Conservation (phyloP, 2,329 filamentous ascomycete species). For the Trichoderma harzianum region DNA sequence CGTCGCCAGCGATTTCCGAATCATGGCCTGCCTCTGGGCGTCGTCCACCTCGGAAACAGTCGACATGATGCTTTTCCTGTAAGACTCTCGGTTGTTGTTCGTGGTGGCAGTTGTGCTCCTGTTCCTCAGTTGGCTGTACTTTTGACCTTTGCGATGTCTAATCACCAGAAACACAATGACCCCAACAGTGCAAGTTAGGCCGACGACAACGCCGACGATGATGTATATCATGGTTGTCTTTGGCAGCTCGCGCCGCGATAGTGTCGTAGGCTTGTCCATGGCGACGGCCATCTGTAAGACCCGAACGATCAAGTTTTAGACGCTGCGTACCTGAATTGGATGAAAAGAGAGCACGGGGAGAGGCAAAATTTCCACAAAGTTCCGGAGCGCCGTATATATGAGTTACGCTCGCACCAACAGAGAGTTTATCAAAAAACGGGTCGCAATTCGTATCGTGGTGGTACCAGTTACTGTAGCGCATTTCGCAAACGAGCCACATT, state of each 20-base stretch:
- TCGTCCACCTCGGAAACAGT: conserved; percentile 12
- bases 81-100: background rate
- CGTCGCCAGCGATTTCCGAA: conserved; percentile 15
- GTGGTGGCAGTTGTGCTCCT: background rate
- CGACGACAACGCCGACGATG: conserved; percentile 9
- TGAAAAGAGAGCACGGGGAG: background rate
- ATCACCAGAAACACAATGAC: conserved; percentile 1
- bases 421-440: background rate
- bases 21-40: conserved; percentile 14
- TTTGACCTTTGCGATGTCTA: background rate
- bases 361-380: background rate
- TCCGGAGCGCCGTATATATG: background rate
- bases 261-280: background rate
- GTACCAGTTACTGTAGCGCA: background rate
- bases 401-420: background rate
- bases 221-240: conserved; percentile 7
- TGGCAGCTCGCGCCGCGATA: background rate
- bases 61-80: conserved; percentile 13
- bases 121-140: conserved; percentile 1
- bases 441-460: background rate
- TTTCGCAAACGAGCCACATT: conserved; percentile 4
- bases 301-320: background rate
- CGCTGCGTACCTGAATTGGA: background rate
- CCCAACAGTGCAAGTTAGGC: background rate
- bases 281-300: background rate